A percentile compares a stretch with the other conserved stretches of the same genome.
Evolutionary conservation across 257 asterid genomes (phyloP).

Genomic region (Solanum chiquidenum): DNA sequence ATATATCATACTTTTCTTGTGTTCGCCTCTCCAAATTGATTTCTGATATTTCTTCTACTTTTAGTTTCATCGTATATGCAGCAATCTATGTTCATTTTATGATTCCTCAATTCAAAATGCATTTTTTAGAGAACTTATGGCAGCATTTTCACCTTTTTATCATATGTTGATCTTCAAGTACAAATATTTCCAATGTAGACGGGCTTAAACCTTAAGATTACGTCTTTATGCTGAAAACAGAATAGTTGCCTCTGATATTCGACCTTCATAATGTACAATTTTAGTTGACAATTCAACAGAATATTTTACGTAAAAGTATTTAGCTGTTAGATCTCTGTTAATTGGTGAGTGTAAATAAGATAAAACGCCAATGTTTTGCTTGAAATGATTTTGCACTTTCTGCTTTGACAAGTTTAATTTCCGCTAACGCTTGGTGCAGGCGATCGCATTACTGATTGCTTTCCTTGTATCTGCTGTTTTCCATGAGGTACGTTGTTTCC

Average conservation of each 20-base stretch:
- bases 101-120: background rate
- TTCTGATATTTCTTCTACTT: background rate
- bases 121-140: background rate
- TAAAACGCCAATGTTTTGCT: background rate
- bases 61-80: background rate
- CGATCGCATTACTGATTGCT: slow-evolving; percentile 63
- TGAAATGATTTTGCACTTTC: background rate
- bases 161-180: background rate
- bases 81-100: background rate
- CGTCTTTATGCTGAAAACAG: background rate
- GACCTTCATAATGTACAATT: background rate
- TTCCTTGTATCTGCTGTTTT: slow-evolving; percentile 86
- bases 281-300: background rate
- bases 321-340: background rate
- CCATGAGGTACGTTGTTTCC: slow-evolving; percentile 63
- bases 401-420: background rate
- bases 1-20: background rate
- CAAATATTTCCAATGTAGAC: background rate
- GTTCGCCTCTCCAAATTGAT: background rate
- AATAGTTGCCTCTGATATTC: background rate
- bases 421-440: slow-evolving; percentile 30
- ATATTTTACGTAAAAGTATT: background rate
- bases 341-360: background rate
- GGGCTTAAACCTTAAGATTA: background rate
- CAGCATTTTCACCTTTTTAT: background rate